These are phyloP conservation scores for Knoxia roxburghii DNA, from an alignment of 257 asterid genomes.

Conservation along the genomic window DNA sequence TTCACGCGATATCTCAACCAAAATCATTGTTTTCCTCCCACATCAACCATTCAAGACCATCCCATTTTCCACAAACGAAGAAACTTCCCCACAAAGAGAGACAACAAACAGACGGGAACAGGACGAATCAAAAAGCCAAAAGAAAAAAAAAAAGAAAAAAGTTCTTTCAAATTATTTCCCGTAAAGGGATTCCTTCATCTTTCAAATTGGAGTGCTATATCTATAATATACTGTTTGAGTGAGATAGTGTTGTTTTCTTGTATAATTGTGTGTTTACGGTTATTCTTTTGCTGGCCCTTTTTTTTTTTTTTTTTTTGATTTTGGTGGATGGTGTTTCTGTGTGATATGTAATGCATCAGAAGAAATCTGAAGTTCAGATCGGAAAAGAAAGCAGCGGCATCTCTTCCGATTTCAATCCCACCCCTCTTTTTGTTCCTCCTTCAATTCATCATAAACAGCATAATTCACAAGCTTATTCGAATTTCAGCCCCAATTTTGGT, in stretches of 20 bases:
- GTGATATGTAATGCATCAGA: conserved; percentile 88
- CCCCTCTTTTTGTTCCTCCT: conserved; percentile 55
- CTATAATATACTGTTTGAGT: too few species aligned
- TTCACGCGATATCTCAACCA: not conserved
- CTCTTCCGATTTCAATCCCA: conserved; percentile 98
- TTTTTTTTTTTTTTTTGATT: not conserved
- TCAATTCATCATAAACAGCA: conserved; percentile 52
- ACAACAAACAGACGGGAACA: not conserved
- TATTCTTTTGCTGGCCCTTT: not conserved
- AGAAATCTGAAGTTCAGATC: conserved; percentile 94
- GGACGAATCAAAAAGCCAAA: not conserved
- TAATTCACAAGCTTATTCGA: conserved; percentile 31
- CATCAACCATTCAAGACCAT: not conserved
- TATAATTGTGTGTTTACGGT: not conserved
- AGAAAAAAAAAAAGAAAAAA: too few species aligned
- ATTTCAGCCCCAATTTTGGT: conserved; percentile 7
- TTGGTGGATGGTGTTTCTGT: not conserved
- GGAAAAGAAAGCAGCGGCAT: conserved; percentile 98
- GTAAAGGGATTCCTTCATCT: not conserved
- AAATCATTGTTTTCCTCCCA: not conserved
- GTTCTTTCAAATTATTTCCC: not conserved
- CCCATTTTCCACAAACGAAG: not conserved
- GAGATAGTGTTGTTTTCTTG: not conserved
- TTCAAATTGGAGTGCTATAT: not conserved
- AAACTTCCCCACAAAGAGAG: not conserved